Conservation (phyloP, 2,329 filamentous ascomycete genomes). For the Pseudogymnoascus sp. region DNA sequence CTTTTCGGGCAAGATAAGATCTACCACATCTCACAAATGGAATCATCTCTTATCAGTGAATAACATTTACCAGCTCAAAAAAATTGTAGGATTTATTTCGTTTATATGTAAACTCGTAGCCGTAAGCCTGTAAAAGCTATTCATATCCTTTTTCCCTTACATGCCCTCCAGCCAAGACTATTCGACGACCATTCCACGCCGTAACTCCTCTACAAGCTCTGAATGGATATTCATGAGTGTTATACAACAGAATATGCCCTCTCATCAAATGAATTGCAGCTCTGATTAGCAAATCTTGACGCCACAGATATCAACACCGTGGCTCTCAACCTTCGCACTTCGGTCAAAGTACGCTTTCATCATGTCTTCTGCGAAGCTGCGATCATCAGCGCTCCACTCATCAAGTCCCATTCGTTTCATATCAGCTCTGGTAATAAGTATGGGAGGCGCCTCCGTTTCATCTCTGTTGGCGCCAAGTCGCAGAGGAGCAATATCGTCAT, state of each 20-base stretch:
- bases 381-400: conserved; percentile 64
- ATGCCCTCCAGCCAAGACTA: not conserved
- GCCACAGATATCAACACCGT: conserved; percentile 67
- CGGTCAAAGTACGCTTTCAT: conserved; percentile 58
- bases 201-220: not conserved
- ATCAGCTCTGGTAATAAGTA: conserved; percentile 55
- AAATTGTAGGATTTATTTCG: not conserved
- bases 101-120: not conserved
- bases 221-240: not conserved
- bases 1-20: not conserved
- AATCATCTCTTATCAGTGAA: not conserved
- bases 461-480: conserved; percentile 37
- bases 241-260: not conserved
- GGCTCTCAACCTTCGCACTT: conserved; percentile 54
- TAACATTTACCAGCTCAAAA: not conserved
- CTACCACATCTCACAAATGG: not conserved
- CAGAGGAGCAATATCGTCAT: conserved; percentile 24
- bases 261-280: not conserved
- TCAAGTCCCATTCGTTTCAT: conserved; percentile 68
- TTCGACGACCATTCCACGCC: not conserved
- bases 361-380: conserved; percentile 57
- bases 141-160: not conserved
- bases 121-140: not conserved
- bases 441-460: conserved; percentile 22
- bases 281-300: conserved; percentile 53